phyloP scores from a whole-genome alignment of 805 yeast species.

The Peterozyma xylosa region DNA sequence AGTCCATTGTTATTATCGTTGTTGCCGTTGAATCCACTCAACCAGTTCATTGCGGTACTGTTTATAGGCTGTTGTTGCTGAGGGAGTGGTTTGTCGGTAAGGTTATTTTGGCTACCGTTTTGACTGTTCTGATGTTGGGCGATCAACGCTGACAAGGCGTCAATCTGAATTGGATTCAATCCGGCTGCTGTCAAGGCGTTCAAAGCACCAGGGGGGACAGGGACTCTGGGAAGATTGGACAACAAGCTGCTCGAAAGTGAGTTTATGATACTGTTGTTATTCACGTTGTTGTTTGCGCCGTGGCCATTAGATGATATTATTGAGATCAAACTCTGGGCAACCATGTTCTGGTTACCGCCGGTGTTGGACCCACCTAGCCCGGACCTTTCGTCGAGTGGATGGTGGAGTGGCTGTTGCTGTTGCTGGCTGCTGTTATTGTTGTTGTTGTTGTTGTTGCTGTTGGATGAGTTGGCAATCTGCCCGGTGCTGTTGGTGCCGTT shows the following conservation, averaged over 20 bases:
- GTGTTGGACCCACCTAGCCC: conserved; percentile 1
- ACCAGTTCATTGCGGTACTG: too few species aligned
- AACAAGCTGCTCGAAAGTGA: conserved; percentile 23
- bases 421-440: background rate
- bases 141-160: conserved; percentile 62
- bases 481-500: too few species aligned
- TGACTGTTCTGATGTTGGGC: conserved; percentile 51
- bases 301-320: conserved; percentile 6
- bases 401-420: conserved; percentile 8
- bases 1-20: too few species aligned
- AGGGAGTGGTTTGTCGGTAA: background rate
- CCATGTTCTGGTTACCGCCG: background rate
- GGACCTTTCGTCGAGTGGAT: conserved; percentile 15
- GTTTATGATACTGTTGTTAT: conserved; percentile 4
- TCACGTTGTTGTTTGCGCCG: background rate
- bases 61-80: conserved; percentile 8
- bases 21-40: too few species aligned
- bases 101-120: conserved; percentile 11
- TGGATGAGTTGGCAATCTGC: background rate
- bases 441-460: background rate
- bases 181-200: conserved; percentile 59
- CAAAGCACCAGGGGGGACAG: conserved; percentile 70
- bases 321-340: conserved; percentile 8
- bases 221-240: conserved; percentile 46
- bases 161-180: conserved; percentile 60